Evolutionary conservation across 164 flowering plant species (phyloP).

Genomic region (Akebia trifoliata): DNA sequence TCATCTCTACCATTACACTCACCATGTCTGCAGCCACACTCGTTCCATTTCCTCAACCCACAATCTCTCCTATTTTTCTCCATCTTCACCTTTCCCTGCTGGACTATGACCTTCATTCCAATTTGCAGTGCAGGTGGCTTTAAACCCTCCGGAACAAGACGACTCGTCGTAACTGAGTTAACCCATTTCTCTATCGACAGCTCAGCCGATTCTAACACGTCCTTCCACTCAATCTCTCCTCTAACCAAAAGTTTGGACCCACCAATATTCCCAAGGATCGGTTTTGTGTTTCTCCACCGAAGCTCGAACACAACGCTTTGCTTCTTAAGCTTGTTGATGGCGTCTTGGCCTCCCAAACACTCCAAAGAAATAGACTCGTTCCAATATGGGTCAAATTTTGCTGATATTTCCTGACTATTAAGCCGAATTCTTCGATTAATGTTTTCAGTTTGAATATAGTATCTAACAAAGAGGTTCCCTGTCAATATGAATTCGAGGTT

Average conservation of each 20-base stretch:
- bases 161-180: not conserved
- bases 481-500: conserved; percentile 31
- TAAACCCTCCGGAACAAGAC: not conserved
- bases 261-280: conserved; percentile 26
- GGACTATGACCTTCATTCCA: conserved; percentile 13
- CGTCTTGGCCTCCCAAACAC: conserved; percentile 35
- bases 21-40: conserved; percentile 24
- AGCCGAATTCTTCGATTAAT: conserved; percentile 38
- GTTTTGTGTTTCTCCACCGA: conserved; percentile 31
- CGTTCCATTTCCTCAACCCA: conserved; percentile 10
- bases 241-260: conserved; percentile 49
- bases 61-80: not conserved
- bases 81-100: not conserved
- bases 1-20: conserved; percentile 20
- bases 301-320: conserved; percentile 57
- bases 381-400: conserved; percentile 33
- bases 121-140: conserved; percentile 23
- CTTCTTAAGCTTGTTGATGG: conserved; percentile 30
- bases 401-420: conserved; percentile 40
- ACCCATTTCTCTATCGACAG: conserved; percentile 50
- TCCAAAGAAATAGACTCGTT: conserved; percentile 47
- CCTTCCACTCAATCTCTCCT: conserved; percentile 54
- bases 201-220: conserved; percentile 36
- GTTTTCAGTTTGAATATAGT: conserved; percentile 44
- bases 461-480: conserved; percentile 46